Conservation (phyloP, 2,329 filamentous ascomycete species). For the Penicillium sp. region DNA sequence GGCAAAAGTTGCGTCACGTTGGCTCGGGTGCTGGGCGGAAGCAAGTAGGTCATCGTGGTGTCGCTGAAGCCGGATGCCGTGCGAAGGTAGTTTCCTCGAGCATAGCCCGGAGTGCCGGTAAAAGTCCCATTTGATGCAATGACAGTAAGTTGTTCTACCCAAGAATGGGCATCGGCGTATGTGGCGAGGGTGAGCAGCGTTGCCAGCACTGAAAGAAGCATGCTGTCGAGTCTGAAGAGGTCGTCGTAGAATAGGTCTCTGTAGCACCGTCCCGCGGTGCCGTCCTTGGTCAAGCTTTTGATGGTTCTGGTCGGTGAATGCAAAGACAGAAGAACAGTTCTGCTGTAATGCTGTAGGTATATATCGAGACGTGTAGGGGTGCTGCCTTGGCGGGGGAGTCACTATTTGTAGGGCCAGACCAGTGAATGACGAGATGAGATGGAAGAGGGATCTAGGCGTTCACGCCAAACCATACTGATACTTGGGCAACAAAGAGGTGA, state of each 20-base stretch:
- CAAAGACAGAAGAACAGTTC: not conserved
- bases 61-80: conserved; percentile 62
- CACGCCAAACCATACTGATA: conserved; percentile 14
- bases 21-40: conserved; percentile 59
- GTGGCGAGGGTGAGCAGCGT: conserved; percentile 28
- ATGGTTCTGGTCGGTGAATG: not conserved
- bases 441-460: conserved; percentile 3
- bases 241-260: not conserved
- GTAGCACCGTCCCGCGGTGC: conserved; percentile 15
- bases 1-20: conserved; percentile 54
- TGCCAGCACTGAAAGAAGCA: conserved; percentile 24
- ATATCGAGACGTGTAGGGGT: not conserved
- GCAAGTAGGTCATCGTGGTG: conserved; percentile 62
- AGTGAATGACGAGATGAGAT: conserved; percentile 9
- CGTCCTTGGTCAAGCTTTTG: not conserved
- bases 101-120: conserved; percentile 70
- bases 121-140: conserved; percentile 77
- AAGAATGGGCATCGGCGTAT: conserved; percentile 67
- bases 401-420: conserved; percentile 2
- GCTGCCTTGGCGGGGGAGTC: not conserved
- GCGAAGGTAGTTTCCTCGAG: conserved; percentile 71
- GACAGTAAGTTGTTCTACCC: conserved; percentile 76
- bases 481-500: conserved; percentile 9
- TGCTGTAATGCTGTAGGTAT: not conserved
- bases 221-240: conserved; percentile 6